These are phyloP conservation scores for Dunaliella primolecta DNA, from an alignment of 139 green algal species.

Conservation along the genomic window DNA sequence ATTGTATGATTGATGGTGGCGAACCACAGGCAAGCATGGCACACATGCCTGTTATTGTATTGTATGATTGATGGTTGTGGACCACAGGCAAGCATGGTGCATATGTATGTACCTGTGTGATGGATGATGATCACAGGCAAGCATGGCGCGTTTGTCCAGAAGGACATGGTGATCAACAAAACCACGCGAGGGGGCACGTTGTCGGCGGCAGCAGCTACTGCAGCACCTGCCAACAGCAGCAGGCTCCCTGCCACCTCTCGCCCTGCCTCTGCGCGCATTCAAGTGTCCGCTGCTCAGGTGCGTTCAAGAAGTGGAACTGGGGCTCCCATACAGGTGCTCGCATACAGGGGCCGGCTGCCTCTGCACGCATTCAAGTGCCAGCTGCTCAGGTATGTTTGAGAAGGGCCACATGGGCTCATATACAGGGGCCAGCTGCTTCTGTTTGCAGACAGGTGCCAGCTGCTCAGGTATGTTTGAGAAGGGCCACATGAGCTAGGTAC, in stretches of 20 bases:
- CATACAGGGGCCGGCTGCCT: not conserved
- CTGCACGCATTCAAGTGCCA: not conserved
- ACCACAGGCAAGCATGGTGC: too few species aligned
- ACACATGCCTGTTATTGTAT: too few species aligned
- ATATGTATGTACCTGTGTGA: too few species aligned
- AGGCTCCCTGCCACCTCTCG: not conserved
- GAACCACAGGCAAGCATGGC: too few species aligned
- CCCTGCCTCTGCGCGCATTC: not conserved
- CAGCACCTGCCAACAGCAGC: too few species aligned
- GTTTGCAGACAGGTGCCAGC: not conserved
- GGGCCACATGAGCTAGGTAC: not conserved
- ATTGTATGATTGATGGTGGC: too few species aligned
- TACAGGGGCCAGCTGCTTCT: too few species aligned
- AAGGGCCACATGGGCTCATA: not conserved
- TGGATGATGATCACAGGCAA: too few species aligned
- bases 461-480: not conserved
- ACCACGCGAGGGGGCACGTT: constrained; percentile 15
- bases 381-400: not conserved
- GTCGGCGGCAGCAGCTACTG: not conserved
- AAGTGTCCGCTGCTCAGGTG: too few species aligned
- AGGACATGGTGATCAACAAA: constrained; percentile 42
- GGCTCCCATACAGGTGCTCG: not conserved
- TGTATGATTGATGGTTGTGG: too few species aligned
- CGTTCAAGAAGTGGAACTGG: not conserved
- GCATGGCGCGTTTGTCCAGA: constrained; percentile 32